Evolutionary conservation across 108 stramenopile species (phyloP).

Genomic region (Chaetoceros tenuissimus): DNA sequence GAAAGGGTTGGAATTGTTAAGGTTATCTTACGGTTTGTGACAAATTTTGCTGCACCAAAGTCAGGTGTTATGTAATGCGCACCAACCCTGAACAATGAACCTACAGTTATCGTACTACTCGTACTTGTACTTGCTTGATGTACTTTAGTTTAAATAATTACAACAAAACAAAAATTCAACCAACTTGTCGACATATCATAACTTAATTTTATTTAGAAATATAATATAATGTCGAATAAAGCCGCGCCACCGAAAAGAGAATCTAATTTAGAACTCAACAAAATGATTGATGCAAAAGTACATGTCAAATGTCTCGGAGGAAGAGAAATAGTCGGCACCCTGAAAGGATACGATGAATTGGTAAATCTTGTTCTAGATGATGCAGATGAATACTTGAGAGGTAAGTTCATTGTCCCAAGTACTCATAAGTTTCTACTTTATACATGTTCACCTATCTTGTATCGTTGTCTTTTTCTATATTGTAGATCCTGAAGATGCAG

Average conservation of each 20-base stretch:
- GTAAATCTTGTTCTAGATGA: constrained; percentile 85
- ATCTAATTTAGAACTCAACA: constrained; percentile 75
- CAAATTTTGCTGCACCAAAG: too few relatives aligned
- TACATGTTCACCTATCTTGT: not conserved
- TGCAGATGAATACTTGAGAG: constrained; percentile 77
- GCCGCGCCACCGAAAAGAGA: constrained; percentile 51
- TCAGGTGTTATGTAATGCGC: too few relatives aligned
- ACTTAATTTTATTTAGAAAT: too few relatives aligned
- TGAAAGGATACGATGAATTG: constrained; percentile 79
- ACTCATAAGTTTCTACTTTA: not conserved
- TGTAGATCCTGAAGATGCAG: constrained; percentile 54
- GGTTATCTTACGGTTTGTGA: too few relatives aligned
- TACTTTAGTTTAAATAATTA: too few relatives aligned
- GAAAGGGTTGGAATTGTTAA: too few relatives aligned
- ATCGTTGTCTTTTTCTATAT: not conserved
- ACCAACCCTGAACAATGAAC: too few relatives aligned
- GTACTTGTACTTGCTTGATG: too few relatives aligned
- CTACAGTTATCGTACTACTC: too few relatives aligned
- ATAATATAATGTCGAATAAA: too few relatives aligned
- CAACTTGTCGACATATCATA: too few relatives aligned
- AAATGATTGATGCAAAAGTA: constrained; percentile 64
- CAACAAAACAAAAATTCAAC: too few relatives aligned
- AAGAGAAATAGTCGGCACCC: constrained; percentile 59
- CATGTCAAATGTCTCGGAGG: constrained; percentile 82
- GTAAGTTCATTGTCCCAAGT: constrained; percentile 13